Evolutionary conservation across 2,329 filamentous ascomycete species (phyloP).

Genomic region (Monosporascus sp.): DNA sequence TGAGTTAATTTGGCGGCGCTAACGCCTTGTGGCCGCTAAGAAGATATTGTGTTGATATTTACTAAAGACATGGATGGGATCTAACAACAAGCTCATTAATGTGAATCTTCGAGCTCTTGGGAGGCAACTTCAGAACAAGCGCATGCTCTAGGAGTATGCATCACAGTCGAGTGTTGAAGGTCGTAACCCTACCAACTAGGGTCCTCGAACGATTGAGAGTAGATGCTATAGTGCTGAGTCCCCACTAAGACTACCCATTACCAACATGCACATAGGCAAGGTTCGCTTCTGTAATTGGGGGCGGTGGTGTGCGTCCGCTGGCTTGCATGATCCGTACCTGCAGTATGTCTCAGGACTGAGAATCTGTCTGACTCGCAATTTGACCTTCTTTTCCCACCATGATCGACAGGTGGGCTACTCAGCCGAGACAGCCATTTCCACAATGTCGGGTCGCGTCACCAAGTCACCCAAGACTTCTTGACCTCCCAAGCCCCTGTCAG

Average conservation of each 20-base stretch:
- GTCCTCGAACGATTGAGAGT: not conserved
- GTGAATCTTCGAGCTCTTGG: no score
- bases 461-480: not conserved
- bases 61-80: no score
- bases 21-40: no score
- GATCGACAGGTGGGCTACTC: not conserved
- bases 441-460: not conserved
- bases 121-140: no score
- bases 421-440: not conserved
- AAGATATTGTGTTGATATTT: no score
- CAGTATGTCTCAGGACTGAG: not conserved
- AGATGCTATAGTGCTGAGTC: not conserved
- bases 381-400: not conserved
- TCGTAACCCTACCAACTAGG: not conserved
- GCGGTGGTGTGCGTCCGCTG: not conserved
- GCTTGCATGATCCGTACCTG: not conserved
- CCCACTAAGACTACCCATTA: not conserved
- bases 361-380: not conserved
- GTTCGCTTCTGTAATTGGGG: no score
- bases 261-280: not conserved
- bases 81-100: no score
- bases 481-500: not conserved
- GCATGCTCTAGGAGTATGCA: not conserved
- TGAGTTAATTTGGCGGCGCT: no score
- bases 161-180: not conserved